Evolutionary conservation across 306 rosid species (phyloP).

Genomic region (Lotus japonicus): DNA sequence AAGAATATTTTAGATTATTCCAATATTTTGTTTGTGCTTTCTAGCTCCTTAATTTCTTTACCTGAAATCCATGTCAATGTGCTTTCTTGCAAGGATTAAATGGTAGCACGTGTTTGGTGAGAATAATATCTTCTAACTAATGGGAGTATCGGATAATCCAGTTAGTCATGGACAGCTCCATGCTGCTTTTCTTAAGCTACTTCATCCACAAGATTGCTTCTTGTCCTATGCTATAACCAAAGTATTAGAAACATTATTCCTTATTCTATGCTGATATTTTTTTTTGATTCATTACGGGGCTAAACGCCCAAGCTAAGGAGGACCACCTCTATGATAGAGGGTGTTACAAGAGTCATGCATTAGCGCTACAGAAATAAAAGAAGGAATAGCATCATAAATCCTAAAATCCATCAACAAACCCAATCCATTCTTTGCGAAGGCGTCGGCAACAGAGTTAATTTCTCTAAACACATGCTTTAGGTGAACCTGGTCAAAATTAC

Average conservation of each 20-base stretch:
- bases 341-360: no score
- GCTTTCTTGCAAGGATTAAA: conserved; percentile 17
- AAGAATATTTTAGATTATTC: background rate
- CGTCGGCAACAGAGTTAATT: no score
- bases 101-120: conserved; percentile 22
- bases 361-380: no score
- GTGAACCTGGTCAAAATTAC: no score
- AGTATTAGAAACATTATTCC: background rate
- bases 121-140: background rate
- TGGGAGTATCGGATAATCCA: background rate
- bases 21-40: background rate
- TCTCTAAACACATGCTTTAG: no score
- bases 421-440: no score
- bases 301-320: no score
- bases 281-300: no score
- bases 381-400: no score
- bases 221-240: background rate
- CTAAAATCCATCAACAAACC: no score
- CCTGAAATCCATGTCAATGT: background rate
- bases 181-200: background rate
- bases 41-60: background rate
- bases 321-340: no score
- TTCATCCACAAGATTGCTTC: background rate
- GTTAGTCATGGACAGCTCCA: background rate
- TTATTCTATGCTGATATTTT: background rate